phyloP scores from a whole-genome alignment of 108 stramenopile species.

The Craspedostauros australis region DNA sequence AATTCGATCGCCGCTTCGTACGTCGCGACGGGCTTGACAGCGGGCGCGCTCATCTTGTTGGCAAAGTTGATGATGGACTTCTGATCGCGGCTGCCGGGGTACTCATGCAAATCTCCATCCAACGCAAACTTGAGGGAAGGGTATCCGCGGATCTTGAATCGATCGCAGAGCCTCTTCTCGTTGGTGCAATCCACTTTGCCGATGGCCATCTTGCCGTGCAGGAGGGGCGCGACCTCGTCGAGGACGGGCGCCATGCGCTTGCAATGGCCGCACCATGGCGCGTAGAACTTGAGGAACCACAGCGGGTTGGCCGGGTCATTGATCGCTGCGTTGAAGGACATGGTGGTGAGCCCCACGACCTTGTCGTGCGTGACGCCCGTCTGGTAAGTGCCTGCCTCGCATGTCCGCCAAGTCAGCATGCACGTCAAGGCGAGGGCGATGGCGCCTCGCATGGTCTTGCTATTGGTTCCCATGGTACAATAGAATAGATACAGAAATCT shows the following conservation, averaged over 20 bases:
- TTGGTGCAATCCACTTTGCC: conserved; percentile 80
- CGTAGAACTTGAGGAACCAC: conserved; percentile 77
- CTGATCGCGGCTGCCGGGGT: conserved; percentile 54
- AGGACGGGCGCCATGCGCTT: conserved; percentile 59
- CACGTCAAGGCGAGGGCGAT: too few species aligned
- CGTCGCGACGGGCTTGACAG: conserved; percentile 36
- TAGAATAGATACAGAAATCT: too few species aligned
- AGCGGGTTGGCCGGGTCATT: conserved; percentile 62
- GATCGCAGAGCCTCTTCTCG: conserved; percentile 53
- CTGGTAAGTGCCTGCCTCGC: too few species aligned
- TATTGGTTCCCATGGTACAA: too few species aligned
- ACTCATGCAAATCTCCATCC: conserved; percentile 64
- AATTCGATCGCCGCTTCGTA: conserved; percentile 39
- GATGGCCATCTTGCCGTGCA: conserved; percentile 74
- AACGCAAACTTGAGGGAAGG: conserved; percentile 72
- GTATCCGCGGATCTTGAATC: conserved; percentile 58
- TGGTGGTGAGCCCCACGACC: conserved; percentile 35
- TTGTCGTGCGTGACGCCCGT: conserved; percentile 36
- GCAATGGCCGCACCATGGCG: conserved; percentile 71
- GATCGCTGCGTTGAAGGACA: conserved; percentile 38
- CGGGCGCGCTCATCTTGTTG: conserved; percentile 51
- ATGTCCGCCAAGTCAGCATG: too few species aligned
- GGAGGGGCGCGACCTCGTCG: conserved; percentile 47
- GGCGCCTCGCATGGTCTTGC: too few species aligned
- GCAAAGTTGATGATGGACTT: conserved; percentile 62